These are phyloP conservation scores for cucumber (Cucumis sativus) DNA, from an alignment of 306 rosid genomes.

Conservation along the genomic window Cucumber_9930_V3 NC_026657.2:6683001-6683500, in stretches of 20 bases:
- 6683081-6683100: background rate
- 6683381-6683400: background rate
- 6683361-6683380: background rate
- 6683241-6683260: background rate
- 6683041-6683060: background rate
- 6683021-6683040: background rate
- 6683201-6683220: background rate
- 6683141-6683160: background rate
- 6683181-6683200: constrained; percentile 2
- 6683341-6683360: background rate
- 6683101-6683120: background rate
- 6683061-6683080: background rate
- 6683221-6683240: background rate
- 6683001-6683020: background rate
- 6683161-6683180: background rate
- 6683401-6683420: background rate
- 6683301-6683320: background rate
- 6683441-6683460: too few species aligned
- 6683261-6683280: background rate
- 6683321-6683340: background rate
- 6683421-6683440: too few species aligned
- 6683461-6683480: too few species aligned
- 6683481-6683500: too few species aligned
- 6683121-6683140: background rate
- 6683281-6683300: background rate